Conservation (phyloP, 805 yeast genomes). For the Saccharomycopsis sp. region DNA sequence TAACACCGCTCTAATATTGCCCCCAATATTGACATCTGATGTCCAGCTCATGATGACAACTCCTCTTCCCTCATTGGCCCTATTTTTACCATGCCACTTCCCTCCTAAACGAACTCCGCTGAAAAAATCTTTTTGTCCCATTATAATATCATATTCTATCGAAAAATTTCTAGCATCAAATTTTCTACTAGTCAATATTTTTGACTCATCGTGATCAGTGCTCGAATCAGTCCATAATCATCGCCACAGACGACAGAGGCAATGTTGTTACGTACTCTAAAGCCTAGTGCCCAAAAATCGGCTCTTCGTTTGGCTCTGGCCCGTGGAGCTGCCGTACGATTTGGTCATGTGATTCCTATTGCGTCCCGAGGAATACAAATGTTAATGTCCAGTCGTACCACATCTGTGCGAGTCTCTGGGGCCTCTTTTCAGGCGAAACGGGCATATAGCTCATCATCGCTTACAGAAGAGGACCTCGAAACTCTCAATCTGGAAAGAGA, state of each 20-base stretch:
- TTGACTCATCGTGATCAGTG: not conserved
- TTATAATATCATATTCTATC: not conserved
- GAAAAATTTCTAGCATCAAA: not conserved
- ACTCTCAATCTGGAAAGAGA: slow-evolving; percentile 61
- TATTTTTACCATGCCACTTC: not conserved
- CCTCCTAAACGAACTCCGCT: not conserved
- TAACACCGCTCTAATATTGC: too few species aligned
- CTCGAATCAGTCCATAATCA: not conserved
- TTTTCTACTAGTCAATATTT: not conserved
- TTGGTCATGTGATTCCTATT: not conserved
- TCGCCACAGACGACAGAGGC: not conserved
- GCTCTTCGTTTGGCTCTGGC: not conserved
- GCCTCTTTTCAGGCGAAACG: not conserved
- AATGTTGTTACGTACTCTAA: not conserved
- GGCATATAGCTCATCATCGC: slow-evolving; percentile 5
- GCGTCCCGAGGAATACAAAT: not conserved
- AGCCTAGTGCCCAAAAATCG: not conserved
- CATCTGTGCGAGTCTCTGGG: not conserved
- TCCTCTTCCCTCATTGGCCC: not conserved
- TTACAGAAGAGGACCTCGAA: slow-evolving; percentile 40
- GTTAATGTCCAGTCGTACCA: not conserved
- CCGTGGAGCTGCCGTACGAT: not conserved
- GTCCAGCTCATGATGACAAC: not conserved
- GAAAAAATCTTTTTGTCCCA: not conserved
- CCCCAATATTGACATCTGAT: too few species aligned